Conservation (phyloP, 2,329 filamentous ascomycete species). For the Parastagonospora nodorum region DNA sequence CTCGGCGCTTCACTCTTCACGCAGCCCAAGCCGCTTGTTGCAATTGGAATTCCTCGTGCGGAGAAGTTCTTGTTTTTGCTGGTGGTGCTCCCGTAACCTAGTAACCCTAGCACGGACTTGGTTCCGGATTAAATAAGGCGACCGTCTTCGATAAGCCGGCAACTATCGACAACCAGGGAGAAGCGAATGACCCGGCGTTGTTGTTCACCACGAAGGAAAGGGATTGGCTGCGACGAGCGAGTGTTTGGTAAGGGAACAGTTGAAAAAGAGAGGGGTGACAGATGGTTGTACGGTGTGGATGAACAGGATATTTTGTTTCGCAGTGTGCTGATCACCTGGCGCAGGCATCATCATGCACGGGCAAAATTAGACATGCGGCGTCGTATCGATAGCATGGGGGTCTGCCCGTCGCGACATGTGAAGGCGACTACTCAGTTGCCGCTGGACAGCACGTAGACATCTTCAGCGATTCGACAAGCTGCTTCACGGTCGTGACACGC, state of each 20-base stretch:
- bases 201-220: constrained; percentile 1
- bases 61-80: constrained; percentile 10
- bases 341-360: constrained; percentile 11
- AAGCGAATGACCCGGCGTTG: constrained; percentile 5
- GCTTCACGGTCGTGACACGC: constrained; percentile 11
- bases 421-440: neutral
- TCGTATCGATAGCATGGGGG: constrained; percentile 9
- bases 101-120: constrained; percentile 16
- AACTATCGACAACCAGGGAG: neutral
- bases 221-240: constrained; percentile 26
- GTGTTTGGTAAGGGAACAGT: constrained; percentile 12
- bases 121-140: constrained; percentile 16
- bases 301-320: constrained; percentile 29
- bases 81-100: constrained; percentile 14
- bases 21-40: constrained; percentile 7
- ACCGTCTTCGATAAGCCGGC: constrained; percentile 3
- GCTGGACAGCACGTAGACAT: neutral
- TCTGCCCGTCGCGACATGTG: neutral
- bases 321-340: constrained; percentile 34
- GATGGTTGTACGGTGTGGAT: constrained; percentile 20
- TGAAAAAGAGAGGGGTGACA: constrained; percentile 14
- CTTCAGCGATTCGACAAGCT: neutral
- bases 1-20: neutral
- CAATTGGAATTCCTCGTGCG: constrained; percentile 1
- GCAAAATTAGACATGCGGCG: constrained; percentile 32